A percentile compares a stretch with the other conserved stretches of the same genome.
Evolutionary conservation across 345 rosid genomes (phyloP).

Genomic region (Heritiera littoralis): DNA sequence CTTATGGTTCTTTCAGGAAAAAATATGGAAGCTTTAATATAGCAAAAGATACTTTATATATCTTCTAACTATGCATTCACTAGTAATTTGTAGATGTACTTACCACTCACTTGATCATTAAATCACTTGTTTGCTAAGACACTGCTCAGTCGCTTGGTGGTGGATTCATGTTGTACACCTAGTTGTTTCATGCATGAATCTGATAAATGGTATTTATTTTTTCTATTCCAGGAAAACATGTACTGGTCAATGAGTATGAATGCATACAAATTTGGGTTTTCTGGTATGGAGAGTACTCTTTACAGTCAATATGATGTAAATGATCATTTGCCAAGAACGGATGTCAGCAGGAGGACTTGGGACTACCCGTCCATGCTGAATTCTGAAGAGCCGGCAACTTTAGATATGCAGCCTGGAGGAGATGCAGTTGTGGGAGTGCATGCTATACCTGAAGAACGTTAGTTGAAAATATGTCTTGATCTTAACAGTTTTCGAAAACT

Average conservation of each 20-base stretch:
- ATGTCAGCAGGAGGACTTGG: conserved; percentile 47
- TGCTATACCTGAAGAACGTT: conserved; percentile 51
- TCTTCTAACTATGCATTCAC: not conserved
- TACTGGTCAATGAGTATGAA: conserved; percentile 57
- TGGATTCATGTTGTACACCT: not conserved
- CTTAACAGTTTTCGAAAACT: not conserved
- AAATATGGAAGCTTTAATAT: not conserved
- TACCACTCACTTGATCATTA: not conserved
- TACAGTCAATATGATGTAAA: conserved; percentile 46
- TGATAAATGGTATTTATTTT: not conserved
- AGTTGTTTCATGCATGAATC: not conserved
- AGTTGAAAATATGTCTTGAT: conserved; percentile 23
- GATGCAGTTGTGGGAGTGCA: conserved; percentile 32
- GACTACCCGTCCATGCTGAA: conserved; percentile 41
- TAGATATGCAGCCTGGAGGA: conserved; percentile 35
- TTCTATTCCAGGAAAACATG: conserved; percentile 43
- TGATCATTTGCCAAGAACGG: conserved; percentile 51
- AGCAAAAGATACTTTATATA: not conserved
- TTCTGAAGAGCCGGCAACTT: conserved; percentile 38
- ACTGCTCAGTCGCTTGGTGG: not conserved
- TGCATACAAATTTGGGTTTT: conserved; percentile 58
- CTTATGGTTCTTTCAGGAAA: not conserved
- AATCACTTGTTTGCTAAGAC: not conserved
- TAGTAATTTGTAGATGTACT: not conserved
- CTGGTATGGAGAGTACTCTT: conserved; percentile 47